phyloP scores from a whole-genome alignment of 108 stramenopile species.

The Nitzschia palea region DNA sequence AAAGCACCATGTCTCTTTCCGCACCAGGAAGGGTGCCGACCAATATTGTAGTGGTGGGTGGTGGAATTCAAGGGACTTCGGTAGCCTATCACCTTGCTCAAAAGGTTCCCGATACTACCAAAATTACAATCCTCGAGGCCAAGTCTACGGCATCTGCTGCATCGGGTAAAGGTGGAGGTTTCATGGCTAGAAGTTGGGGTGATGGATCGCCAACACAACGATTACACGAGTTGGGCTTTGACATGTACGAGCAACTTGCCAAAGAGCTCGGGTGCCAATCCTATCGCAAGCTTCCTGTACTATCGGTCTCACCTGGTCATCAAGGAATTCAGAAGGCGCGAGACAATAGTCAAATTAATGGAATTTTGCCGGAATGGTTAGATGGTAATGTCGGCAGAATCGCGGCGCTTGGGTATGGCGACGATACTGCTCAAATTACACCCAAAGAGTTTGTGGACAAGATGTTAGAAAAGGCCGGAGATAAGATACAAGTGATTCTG shows the following conservation, averaged over 20 bases:
- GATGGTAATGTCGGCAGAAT: slow-evolving; percentile 73
- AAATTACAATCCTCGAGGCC: slow-evolving; percentile 69
- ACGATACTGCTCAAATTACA: slow-evolving; percentile 88
- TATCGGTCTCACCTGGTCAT: slow-evolving; percentile 65
- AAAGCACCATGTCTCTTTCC: slow-evolving; percentile 49
- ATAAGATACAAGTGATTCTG: slow-evolving; percentile 51
- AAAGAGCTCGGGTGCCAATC: slow-evolving; percentile 50
- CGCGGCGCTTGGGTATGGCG: slow-evolving; percentile 65
- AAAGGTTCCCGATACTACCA: slow-evolving; percentile 28
- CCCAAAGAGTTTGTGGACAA: slow-evolving; percentile 81
- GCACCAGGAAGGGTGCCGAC: slow-evolving; percentile 48
- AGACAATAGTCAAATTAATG: slow-evolving; percentile 24
- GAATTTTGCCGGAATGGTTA: slow-evolving; percentile 65
- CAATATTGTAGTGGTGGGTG: slow-evolving; percentile 67
- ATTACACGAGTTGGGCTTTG: slow-evolving; percentile 62
- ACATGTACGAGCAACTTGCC: slow-evolving; percentile 69
- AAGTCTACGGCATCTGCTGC: slow-evolving; percentile 67
- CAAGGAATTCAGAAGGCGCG: slow-evolving; percentile 24
- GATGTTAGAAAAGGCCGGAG: slow-evolving; percentile 47
- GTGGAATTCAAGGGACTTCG: slow-evolving; percentile 61
- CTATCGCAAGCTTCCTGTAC: slow-evolving; percentile 82
- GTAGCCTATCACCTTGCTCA: slow-evolving; percentile 67
- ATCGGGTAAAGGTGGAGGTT: slow-evolving; percentile 81
- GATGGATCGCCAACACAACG: slow-evolving; percentile 36
- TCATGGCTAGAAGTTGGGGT: slow-evolving; percentile 80